Evolutionary conservation across 2,329 filamentous ascomycete genomes (phyloP).

Genomic region (Sporothrix schenckii): DNA sequence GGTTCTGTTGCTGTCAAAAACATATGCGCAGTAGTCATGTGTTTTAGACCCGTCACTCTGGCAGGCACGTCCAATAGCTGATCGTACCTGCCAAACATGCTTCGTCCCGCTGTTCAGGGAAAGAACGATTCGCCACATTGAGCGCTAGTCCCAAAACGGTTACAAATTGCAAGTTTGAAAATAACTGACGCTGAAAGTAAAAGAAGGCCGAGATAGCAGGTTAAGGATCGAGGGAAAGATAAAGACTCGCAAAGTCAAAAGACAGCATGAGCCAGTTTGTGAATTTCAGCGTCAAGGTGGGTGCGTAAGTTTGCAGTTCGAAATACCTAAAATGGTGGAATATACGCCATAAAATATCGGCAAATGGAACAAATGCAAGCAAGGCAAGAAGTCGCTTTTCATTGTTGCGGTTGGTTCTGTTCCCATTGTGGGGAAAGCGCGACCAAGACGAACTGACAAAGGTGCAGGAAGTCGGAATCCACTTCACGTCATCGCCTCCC

Average conservation of each 20-base stretch:
- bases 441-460: not conserved
- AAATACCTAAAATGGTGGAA: not conserved
- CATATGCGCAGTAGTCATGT: not conserved
- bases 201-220: not conserved
- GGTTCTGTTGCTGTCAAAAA: not conserved
- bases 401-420: too few species aligned
- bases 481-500: constrained; percentile 21
- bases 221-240: not conserved
- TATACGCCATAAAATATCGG: not conserved
- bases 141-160: constrained; percentile 19
- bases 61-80: constrained; percentile 21
- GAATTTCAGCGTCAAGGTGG: not conserved
- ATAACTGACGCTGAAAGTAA: not conserved
- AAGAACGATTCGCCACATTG: constrained; percentile 11
- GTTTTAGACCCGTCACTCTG: not conserved
- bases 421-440: constrained; percentile 19
- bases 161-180: not conserved
- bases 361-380: not conserved
- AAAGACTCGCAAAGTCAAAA: not conserved
- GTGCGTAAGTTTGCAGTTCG: not conserved
- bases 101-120: not conserved
- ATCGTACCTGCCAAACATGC: constrained; percentile 22
- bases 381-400: not conserved
- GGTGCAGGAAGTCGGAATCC: not conserved
- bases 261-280: not conserved